Conservation (phyloP, 2,329 filamentous ascomycete genomes). For the Ophiosphaerella korrae region DNA sequence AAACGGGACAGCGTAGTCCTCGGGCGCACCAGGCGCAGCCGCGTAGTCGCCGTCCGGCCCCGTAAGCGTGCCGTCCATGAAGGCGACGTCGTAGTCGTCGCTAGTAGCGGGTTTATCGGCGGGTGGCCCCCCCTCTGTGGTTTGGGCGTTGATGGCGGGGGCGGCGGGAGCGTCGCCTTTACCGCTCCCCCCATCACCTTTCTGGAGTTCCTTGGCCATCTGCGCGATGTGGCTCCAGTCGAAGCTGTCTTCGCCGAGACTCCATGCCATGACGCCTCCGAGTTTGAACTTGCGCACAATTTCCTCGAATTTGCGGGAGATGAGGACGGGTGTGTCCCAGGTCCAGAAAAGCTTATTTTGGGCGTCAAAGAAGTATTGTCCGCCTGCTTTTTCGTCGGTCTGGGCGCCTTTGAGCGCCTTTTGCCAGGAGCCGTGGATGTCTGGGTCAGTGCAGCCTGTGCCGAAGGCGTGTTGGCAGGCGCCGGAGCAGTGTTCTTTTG, state of each 20-base stretch:
- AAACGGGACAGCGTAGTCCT: conserved; percentile 4
- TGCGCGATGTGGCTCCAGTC: conserved; percentile 50
- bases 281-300: conserved; percentile 63
- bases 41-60: conserved; percentile 7
- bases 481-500: conserved; percentile 35
- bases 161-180: background rate
- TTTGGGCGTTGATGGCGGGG: background rate
- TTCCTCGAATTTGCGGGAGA: conserved; percentile 65
- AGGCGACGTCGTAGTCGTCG: conserved; percentile 17
- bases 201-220: conserved; percentile 40
- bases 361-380: conserved; percentile 71
- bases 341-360: conserved; percentile 70
- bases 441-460: conserved; percentile 52
- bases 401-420: conserved; percentile 59
- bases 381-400: conserved; percentile 64
- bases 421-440: conserved; percentile 63
- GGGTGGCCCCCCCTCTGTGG: background rate
- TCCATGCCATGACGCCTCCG: conserved; percentile 78
- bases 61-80: conserved; percentile 16
- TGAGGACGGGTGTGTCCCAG: conserved; percentile 68
- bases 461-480: conserved; percentile 41
- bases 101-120: background rate
- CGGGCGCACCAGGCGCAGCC: conserved; percentile 10
- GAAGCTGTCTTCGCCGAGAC: conserved; percentile 68
- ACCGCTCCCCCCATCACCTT: background rate